Evolutionary conservation across 106 monocot species (phyloP).

Genomic region (Phalaenopsis aphrodite): DNA sequence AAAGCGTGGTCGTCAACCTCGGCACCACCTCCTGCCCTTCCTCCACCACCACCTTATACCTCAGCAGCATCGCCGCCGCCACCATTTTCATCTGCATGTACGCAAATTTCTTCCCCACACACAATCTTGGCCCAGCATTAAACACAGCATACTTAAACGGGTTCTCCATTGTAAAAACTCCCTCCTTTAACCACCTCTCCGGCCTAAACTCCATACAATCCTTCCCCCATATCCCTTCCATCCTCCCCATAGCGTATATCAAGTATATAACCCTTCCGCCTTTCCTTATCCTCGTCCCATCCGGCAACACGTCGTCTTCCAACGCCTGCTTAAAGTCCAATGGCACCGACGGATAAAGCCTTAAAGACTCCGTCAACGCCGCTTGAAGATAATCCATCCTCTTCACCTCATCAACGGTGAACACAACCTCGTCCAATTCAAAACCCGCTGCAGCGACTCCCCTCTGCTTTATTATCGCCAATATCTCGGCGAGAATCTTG

Average conservation of each 20-base stretch:
- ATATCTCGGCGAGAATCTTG: slow-evolving; percentile 48
- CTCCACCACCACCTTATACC: slow-evolving; percentile 48
- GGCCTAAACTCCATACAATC: slow-evolving; percentile 79
- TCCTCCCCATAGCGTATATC: slow-evolving; percentile 79
- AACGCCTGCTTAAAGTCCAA: slow-evolving; percentile 81
- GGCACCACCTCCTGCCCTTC: slow-evolving; percentile 56
- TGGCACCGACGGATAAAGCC: slow-evolving; percentile 91
- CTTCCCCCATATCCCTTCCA: slow-evolving; percentile 65
- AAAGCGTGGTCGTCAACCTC: slow-evolving; percentile 73
- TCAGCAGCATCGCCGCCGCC: slow-evolving; percentile 48
- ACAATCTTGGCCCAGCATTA: slow-evolving; percentile 87
- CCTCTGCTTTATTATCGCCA: slow-evolving; percentile 8
- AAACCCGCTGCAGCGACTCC: no score
- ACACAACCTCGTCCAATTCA: slow-evolving; percentile 10
- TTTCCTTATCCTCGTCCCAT: slow-evolving; percentile 43
- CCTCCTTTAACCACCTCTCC: slow-evolving; percentile 64
- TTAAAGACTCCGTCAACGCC: slow-evolving; percentile 66
- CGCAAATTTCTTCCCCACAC: slow-evolving; percentile 94
- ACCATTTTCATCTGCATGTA: slow-evolving; percentile 97
- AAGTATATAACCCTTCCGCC: slow-evolving; percentile 70
- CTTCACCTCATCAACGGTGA: slow-evolving; percentile 50
- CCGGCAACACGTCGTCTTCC: slow-evolving; percentile 69
- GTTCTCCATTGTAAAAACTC: slow-evolving; percentile 42
- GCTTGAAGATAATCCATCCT: slow-evolving; percentile 85
- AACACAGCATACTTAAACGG: slow-evolving; percentile 83